Percentiles rank a stretch among this genome's conserved stretches.
Evolutionary conservation across 164 flowering plant species (phyloP).

Genomic region (Magnolia officinalis): DNA sequence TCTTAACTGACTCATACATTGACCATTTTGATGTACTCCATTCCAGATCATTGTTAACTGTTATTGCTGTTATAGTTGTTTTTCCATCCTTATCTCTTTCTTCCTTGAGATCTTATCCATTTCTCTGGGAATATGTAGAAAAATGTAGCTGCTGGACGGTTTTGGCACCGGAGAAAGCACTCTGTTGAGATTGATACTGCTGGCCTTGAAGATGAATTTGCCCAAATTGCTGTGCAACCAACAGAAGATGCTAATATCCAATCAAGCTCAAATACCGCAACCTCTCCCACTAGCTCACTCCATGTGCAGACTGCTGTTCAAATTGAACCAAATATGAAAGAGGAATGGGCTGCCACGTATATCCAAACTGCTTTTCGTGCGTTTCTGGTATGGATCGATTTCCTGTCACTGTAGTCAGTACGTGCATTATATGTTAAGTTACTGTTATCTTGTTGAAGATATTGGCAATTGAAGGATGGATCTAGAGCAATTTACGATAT

Average conservation of each 20-base stretch:
- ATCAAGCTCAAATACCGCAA: slow-evolving; percentile 32
- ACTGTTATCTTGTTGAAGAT: background rate
- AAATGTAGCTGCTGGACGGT: slow-evolving; percentile 32
- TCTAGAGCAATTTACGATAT: background rate
- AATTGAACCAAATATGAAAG: slow-evolving; percentile 35
- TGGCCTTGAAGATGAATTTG: slow-evolving; percentile 36
- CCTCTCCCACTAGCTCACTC: slow-evolving; percentile 35
- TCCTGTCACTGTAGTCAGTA: background rate
- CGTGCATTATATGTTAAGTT: background rate
- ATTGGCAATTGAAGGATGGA: background rate
- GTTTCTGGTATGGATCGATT: slow-evolving; percentile 63
- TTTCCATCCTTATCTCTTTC: background rate
- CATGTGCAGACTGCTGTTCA: slow-evolving; percentile 37
- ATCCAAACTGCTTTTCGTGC: slow-evolving; percentile 94
- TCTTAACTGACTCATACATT: background rate
- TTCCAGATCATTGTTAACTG: background rate
- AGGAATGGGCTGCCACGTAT: slow-evolving; percentile 74
- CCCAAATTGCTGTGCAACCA: slow-evolving; percentile 22
- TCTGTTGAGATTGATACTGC: slow-evolving; percentile 44
- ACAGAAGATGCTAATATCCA: slow-evolving; percentile 30
- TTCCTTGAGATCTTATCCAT: background rate
- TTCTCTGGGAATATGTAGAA: slow-evolving; percentile 30
- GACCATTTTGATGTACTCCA: background rate
- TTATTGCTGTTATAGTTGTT: background rate
- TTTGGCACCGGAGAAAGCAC: slow-evolving; percentile 54